Base-by-base conservation (phyloP, 2,329 filamentous ascomycete species). In the Sporothrix curviconia region DNA sequence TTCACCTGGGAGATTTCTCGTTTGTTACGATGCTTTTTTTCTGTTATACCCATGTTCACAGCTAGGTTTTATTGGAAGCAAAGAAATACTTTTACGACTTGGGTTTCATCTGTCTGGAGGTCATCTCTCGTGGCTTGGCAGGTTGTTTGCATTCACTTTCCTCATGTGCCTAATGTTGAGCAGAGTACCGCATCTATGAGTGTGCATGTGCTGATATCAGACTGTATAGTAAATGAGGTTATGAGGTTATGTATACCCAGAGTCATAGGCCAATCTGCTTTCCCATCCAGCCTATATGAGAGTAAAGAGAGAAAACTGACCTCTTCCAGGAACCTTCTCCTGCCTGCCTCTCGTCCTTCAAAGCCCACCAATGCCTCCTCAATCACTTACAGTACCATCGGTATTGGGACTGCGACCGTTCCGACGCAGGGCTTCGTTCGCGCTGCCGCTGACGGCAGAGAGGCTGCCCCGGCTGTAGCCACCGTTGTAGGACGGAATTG, bases 341-440 rank as follows among this genome's bases (percentile, higher is more conserved):
- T n/a, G n/a, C n/a, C n/a, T n/a, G n/a, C n/a, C n/a, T 28, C 19
- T 22, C 8, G 11, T 11, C 4, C 42, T 28, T 39, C 14, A 4
- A 15, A 32, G 11, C 14, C 15, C 2, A 3, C 11, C 8, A 34
- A 36, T 4, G 36, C 5, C 19, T n/a, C 2, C 28, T 56, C 25
- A 57, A 37, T 52, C 55, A 17, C 55, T 57, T 30, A 22, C 37
- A n/a, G 43, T 56, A 34, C 28, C 36, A 19, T 51, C 46, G 11
- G 44, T 57, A 17, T 30, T 28, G 8, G 55, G 55, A 11, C 36
- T 57, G 46, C 17, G 36, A 8, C 46, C 55, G 4, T 28, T 44
- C 11, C 46, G 44, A 17, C 30, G 46, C 3, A 30, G 37, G 12
- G 30, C 46, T 28, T 54, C 24, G 28, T 9, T 28, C 22, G 34